Evolutionary conservation across 208 protist genomes (phyloP), one percentile per base, ranked within the genome.

Genomic region (Trichomonas gallinae): DNA sequence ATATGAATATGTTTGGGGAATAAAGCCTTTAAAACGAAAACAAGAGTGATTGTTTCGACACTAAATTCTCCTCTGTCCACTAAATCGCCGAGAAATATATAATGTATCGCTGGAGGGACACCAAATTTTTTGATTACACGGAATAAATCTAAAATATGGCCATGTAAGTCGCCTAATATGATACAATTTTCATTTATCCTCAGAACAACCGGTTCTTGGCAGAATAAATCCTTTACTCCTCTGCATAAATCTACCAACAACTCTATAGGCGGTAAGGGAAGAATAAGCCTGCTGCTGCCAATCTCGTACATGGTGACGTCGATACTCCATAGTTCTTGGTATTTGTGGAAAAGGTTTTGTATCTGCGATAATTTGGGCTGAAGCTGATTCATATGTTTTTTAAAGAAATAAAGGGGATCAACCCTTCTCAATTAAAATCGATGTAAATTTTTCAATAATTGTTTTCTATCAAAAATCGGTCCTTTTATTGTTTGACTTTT

Each of bases 1-100:
- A 99, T 97, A 97, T 98, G 98, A 51, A 99, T 97, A 4, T 99
- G 97, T 96, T 99, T 98, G 8, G 98, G 98, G 96, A 99, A 99
- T 81, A 98, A 98, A 44, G 81, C 81, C 89, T 98, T 99, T 87
- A 99, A 98, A 36, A 98, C 97, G 21, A 99, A 96, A 45, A 99
- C 97, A 96, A 99, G 97, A 51, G 98, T 98, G 51, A 99, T 97
- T 23, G 98, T 98, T 97, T 99, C 98, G 11, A 99, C 98, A 23
- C 82, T 96, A 51, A 96, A 97, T 4, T 93, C 13, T 63, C 96
- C 96, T 96, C 96, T 31, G 42, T 97, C 96, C 1, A 97, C 96
- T 34, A 93, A 96, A 82, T 97, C 96, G 45, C 97, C 97, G 97
- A 99, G 98, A 97, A 99, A 99, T 21, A 99, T 98, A 97, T 99